phyloP scores from a whole-genome alignment of 495 filamentous ascomycete genomes.

The Haplographium delicatum region DNA sequence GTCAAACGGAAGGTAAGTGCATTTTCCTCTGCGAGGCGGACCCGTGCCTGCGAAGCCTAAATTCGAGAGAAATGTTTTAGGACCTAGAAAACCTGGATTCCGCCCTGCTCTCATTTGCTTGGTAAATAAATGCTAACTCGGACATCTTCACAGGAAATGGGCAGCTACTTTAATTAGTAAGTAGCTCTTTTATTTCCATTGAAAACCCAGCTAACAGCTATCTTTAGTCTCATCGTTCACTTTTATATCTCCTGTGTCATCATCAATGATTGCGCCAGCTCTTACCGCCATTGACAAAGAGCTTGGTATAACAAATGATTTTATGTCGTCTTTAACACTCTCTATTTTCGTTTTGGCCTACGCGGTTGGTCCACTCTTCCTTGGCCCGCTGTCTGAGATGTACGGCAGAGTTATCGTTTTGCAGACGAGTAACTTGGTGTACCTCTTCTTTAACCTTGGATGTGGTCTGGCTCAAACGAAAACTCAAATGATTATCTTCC shows the following conservation, averaged over 20 bases:
- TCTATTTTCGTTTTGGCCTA: constrained; percentile 77
- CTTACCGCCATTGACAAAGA: constrained; percentile 51
- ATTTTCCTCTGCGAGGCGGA: no score
- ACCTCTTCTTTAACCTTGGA: constrained; percentile 53
- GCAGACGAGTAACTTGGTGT: constrained; percentile 46
- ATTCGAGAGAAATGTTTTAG: no score
- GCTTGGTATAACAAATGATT: constrained; percentile 52
- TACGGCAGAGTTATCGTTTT: constrained; percentile 58
- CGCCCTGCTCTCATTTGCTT: no score
- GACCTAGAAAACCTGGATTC: no score
- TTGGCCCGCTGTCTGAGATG: constrained; percentile 60
- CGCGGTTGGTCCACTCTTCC: constrained; percentile 54
- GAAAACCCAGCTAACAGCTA: background rate
- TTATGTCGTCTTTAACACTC: constrained; percentile 56
- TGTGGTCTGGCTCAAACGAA: constrained; percentile 52
- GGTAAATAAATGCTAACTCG: no score
- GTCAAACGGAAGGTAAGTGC: no score
- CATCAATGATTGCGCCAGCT: constrained; percentile 71
- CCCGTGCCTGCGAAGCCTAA: no score
- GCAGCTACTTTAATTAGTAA: constrained; percentile 23
- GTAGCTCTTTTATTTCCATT: background rate
- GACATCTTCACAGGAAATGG: no score
- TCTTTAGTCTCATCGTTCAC: constrained; percentile 51
- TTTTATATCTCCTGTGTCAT: constrained; percentile 64
- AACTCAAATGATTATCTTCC: constrained; percentile 49